Conservation (phyloP, 2,329 filamentous ascomycete species). For the Botrytis deweyae region DNA sequence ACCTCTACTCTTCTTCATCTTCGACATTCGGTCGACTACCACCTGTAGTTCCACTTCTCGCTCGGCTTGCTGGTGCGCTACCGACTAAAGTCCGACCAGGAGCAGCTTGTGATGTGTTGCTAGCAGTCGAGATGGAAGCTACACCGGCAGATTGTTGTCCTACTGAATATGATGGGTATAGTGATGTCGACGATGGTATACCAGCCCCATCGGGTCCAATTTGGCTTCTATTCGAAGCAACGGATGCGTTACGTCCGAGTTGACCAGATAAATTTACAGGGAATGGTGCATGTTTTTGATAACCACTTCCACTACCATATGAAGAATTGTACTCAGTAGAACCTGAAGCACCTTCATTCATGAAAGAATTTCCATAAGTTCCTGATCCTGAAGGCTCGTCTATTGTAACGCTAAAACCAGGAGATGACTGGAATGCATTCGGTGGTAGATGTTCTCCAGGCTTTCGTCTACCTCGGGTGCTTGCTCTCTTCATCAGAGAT, state of each 20-base stretch:
- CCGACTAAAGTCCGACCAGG: conserved; percentile 11
- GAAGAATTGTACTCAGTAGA: conserved; percentile 3
- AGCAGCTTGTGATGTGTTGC: conserved; percentile 4
- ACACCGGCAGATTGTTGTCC: conserved; percentile 2
- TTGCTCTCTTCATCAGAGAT: conserved; percentile 35
- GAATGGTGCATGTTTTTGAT: conserved; percentile 15
- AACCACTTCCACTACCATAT: conserved; percentile 15
- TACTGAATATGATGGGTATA: conserved; percentile 2
- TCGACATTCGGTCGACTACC: not conserved
- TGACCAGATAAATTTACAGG: conserved; percentile 11
- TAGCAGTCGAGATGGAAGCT: not conserved
- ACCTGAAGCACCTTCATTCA: not conserved
- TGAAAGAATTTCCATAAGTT: conserved; percentile 9
- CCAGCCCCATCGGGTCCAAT: conserved; percentile 3
- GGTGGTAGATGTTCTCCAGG: conserved; percentile 33
- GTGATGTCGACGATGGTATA: not conserved
- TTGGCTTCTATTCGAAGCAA: conserved; percentile 13
- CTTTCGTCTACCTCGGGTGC: conserved; percentile 34
- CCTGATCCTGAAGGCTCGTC: conserved; percentile 1
- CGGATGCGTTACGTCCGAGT: conserved; percentile 10
- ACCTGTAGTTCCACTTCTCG: conserved; percentile 7
- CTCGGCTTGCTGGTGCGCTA: not conserved
- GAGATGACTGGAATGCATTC: not conserved
- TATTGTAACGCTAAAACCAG: conserved; percentile 21
- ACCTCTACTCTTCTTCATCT: not conserved